Evolutionary conservation across 208 protist genomes (phyloP).

Genomic region (Wallacemonas collosoma): DNA sequence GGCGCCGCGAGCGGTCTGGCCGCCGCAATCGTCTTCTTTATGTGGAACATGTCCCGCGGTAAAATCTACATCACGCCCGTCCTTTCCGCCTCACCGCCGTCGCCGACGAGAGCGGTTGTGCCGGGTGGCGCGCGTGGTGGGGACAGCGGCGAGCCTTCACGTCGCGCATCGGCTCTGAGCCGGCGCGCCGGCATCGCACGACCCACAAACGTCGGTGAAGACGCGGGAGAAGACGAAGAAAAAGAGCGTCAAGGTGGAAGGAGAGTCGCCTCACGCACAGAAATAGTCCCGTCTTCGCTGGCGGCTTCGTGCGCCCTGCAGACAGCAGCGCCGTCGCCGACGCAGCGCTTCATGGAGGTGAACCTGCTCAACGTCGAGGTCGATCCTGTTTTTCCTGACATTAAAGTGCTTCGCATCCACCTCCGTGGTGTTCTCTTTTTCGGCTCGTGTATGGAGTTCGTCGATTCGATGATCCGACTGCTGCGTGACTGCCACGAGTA

Average conservation of each 20-base stretch:
- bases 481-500: constrained; percentile 48
- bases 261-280: too few species aligned
- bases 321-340: not conserved
- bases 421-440: constrained; percentile 58
- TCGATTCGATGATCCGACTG: constrained; percentile 48
- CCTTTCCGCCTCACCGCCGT: not conserved
- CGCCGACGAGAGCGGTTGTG: too few species aligned
- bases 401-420: constrained; percentile 50
- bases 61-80: constrained; percentile 29
- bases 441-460: constrained; percentile 57
- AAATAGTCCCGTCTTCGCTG: too few species aligned
- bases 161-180: too few species aligned
- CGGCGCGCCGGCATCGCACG: too few species aligned
- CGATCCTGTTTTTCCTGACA: constrained; percentile 41
- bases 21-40: constrained; percentile 53
- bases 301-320: not conserved
- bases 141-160: too few species aligned
- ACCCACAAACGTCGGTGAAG: too few species aligned
- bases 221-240: too few species aligned
- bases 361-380: constrained; percentile 45
- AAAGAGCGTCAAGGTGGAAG: too few species aligned
- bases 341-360: constrained; percentile 29
- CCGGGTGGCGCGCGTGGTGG: too few species aligned
- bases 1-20: constrained; percentile 44
- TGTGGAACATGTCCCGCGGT: constrained; percentile 60